Evolutionary conservation across 2,329 filamentous ascomycete species (phyloP), one percentile per base, ranked within the genome.

Genomic region (Ascochyta viciae-villosae): DNA sequence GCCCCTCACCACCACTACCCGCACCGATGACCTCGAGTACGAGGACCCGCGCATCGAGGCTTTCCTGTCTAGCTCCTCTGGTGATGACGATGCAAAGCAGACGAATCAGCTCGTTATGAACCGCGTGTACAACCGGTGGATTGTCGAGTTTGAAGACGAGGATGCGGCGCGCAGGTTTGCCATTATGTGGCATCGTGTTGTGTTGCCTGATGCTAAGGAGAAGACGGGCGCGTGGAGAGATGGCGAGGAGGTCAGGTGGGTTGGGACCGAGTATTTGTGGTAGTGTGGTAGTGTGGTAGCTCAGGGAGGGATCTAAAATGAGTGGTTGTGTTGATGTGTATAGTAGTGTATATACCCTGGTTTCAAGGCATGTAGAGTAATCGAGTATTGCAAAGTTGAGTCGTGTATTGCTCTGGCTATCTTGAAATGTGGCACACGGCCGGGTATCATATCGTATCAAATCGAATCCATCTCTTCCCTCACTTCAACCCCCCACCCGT

Each of bases 91-190:
- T 6, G 55, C 56, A 2, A 57, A 58, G 50, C 45, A 60, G 39
- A 47, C 69, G 42, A 71, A 61, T 33, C 64, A 61, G 60, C 66
- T 70, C 9, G 51, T 73, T 8, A 73, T 74, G 67, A 68, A 72
- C 54, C 68, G 76, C 35, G 63, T 74, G 54, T 77, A 74, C 39
- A 76, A 66, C 33, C 75, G 82, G 37, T 85, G 85, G 75, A 75
- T 88, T 13, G 63, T 88, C 22, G 79, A 82, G 4, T 87, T 89
- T 57, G 67, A 77, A 13, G 82, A 83, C n/a, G 76, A 80, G 45
- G 74, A 76, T 9, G 84, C 85, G 58, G 85, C 85, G 19, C 79
- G 77, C 50, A 73, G 80, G 58, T 85, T 85, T 71, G 76, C 80
- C 3, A 65, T 76, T 43, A 73, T 78, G 54, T 87, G 84, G 84